A percentile compares a stretch with the other conserved stretches of the same genome.
phyloP scores from a whole-genome alignment of 1,284 basidiomycete genomes.

The Apiotrichum veenhuisii region DNA sequence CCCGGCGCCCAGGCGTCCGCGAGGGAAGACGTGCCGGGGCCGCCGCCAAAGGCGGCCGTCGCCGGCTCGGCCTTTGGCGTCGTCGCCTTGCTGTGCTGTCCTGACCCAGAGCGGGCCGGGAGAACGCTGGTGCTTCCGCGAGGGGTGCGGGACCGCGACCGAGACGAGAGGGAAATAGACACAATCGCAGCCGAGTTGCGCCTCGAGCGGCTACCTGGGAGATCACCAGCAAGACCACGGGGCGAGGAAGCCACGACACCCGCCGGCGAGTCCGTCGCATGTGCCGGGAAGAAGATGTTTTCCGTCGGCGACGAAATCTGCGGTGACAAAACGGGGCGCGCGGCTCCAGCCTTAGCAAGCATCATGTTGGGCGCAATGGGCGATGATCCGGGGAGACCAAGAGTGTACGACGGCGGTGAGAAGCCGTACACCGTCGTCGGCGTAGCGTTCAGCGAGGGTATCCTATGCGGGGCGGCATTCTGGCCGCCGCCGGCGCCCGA shows the following conservation, averaged over 20 bases:
- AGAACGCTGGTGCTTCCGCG: conserved; percentile 24
- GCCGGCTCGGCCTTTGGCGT: conserved; percentile 22
- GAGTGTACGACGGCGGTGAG: not conserved
- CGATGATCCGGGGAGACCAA: not conserved
- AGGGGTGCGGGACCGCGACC: conserved; percentile 43
- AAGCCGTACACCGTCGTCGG: conserved; percentile 1
- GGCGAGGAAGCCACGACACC: conserved; percentile 25
- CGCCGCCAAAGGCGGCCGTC: not conserved
- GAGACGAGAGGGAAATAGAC: conserved; percentile 41
- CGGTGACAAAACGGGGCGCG: conserved; percentile 8
- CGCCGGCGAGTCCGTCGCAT: not conserved
- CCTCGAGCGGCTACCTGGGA: conserved; percentile 24
- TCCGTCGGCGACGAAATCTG: conserved; percentile 3
- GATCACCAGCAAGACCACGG: conserved; percentile 11
- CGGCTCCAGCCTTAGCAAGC: conserved; percentile 9
- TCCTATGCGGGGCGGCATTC: not conserved
- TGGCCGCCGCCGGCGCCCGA: not conserved
- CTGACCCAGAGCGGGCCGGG: conserved; percentile 28
- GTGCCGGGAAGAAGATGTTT: not conserved
- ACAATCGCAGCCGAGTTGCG: conserved; percentile 45
- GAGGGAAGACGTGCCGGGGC: conserved; percentile 11
- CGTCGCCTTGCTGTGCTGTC: conserved; percentile 33
- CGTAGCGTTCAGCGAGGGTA: not conserved
- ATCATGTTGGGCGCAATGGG: conserved; percentile 6
- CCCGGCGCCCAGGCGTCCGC: conserved; percentile 27